Conservation (phyloP, 2,329 filamentous ascomycete genomes). For the Ceratocystis smalleyi region DNA sequence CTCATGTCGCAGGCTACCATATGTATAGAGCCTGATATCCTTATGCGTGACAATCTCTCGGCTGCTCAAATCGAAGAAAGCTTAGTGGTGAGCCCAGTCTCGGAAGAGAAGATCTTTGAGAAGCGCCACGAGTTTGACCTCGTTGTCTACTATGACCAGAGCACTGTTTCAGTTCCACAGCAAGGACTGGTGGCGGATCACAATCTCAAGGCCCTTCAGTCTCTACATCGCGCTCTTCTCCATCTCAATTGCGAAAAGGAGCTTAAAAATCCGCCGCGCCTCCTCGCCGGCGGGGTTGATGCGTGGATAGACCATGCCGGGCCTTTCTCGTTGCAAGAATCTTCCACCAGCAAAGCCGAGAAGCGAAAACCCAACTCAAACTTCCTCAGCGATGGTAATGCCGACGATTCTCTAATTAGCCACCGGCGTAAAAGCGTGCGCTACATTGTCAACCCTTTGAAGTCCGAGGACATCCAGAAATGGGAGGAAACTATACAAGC, state of each 20-base stretch:
- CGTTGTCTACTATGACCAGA: constrained; percentile 78
- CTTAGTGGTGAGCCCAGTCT: constrained; percentile 52
- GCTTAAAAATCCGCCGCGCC: constrained; percentile 54
- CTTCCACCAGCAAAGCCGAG: constrained; percentile 20
- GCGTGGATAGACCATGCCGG: constrained; percentile 81
- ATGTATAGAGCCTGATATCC: constrained; percentile 70
- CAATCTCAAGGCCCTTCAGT: constrained; percentile 22
- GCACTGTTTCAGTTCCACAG: constrained; percentile 37
- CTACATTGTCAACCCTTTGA: constrained; percentile 49
- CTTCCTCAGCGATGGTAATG: constrained; percentile 1
- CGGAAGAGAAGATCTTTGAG: constrained; percentile 62
- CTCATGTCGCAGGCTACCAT: constrained; percentile 72
- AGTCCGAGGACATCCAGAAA: constrained; percentile 61
- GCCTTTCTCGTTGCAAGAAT: constrained; percentile 40
- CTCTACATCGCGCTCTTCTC: constrained; percentile 62
- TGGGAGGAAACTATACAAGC: constrained; percentile 65
- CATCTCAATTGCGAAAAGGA: constrained; percentile 72
- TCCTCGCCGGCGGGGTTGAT: constrained; percentile 68
- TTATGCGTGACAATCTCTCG: constrained; percentile 51
- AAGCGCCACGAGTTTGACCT: constrained; percentile 63
- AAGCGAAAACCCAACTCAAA: constrained; percentile 13
- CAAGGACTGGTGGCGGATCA: constrained; percentile 6
- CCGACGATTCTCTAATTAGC: background rate
- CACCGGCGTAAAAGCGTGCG: constrained; percentile 27
- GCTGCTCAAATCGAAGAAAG: constrained; percentile 49